These are phyloP conservation scores for Silene noctiflora DNA, from an alignment of 179 eudicot species.

Conservation along the genomic window DNA sequence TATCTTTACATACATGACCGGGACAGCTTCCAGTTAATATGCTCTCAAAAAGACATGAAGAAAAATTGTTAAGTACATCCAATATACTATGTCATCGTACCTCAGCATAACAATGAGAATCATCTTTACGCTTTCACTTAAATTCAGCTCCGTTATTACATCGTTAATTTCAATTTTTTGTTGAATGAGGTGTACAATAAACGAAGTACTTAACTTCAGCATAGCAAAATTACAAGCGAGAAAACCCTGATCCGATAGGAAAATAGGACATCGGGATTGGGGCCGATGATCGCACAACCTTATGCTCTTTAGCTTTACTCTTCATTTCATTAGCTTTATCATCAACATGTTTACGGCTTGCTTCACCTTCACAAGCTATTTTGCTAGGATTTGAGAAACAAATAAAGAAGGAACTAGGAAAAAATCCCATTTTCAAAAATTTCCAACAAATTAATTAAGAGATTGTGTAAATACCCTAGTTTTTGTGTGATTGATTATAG, in stretches of 20 bases:
- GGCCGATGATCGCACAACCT: conserved; percentile 5
- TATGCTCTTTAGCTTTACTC: neutral
- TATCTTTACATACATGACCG: too few species aligned
- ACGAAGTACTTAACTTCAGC: neutral
- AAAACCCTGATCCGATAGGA: conserved; percentile 12
- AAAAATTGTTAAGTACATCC: too few species aligned
- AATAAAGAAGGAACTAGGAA: neutral
- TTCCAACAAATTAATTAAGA: too few species aligned
- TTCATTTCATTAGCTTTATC: neutral
- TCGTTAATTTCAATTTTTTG: too few species aligned
- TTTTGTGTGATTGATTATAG: too few species aligned
- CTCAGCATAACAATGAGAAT: too few species aligned
- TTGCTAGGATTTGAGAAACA: neutral
- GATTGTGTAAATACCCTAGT: too few species aligned
- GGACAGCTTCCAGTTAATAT: too few species aligned
- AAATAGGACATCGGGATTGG: conserved; percentile 13
- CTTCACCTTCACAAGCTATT: neutral
- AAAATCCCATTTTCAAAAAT: neutral
- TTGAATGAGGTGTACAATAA: neutral
- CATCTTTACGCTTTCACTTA: neutral
- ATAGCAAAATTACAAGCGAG: neutral
- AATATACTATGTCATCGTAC: too few species aligned
- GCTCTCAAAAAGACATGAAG: too few species aligned
- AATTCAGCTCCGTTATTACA: too few species aligned
- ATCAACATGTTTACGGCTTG: neutral